Evolutionary conservation across 2,329 filamentous ascomycete genomes (phyloP).

Genomic region (Dactylonectria estremocensis): DNA sequence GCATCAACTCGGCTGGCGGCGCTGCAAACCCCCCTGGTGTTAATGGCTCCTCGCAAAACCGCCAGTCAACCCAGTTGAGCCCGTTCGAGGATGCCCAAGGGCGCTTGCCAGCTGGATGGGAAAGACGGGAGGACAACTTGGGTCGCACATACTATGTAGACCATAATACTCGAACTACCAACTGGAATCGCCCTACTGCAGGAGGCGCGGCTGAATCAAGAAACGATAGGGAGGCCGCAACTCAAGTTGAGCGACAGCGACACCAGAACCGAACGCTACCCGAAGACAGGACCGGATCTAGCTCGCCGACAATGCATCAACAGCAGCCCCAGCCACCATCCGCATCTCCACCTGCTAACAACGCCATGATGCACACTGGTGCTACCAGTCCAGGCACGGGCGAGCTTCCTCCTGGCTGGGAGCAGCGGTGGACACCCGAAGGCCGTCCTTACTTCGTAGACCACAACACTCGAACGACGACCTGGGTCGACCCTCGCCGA

Average conservation of each 20-base stretch:
- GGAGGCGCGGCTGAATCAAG: conserved; percentile 81
- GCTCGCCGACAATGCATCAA: conserved; percentile 83
- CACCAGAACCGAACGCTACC: conserved; percentile 97
- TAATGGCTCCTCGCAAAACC: conserved; percentile 53
- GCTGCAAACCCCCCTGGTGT: conserved; percentile 44
- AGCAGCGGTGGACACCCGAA: conserved; percentile 95
- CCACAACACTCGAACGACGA: conserved; percentile 97
- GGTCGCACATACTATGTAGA: conserved; percentile 98
- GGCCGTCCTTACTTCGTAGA: conserved; percentile 97
- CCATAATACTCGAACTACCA: conserved; percentile 96
- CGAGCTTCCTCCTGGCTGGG: conserved; percentile 96
- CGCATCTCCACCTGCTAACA: conserved; percentile 58
- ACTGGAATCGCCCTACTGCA: conserved; percentile 91
- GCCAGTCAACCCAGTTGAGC: conserved; percentile 71
- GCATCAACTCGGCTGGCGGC: conserved; percentile 58
- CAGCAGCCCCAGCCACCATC: conserved; percentile 61
- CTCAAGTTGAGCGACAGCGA: conserved; percentile 90
- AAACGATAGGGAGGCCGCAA: conserved; percentile 88
- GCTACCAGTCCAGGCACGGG: conserved; percentile 93
- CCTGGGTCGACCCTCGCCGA: conserved; percentile 96
- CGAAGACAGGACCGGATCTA: conserved; percentile 94
- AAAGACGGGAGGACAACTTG: conserved; percentile 93
- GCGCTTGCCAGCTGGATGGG: conserved; percentile 93
- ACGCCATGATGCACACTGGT: conserved; percentile 93
- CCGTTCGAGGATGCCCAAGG: conserved; percentile 98